Conservation (phyloP, 2,329 filamentous ascomycete genomes). For the Aureobasidium sp. region DNA sequence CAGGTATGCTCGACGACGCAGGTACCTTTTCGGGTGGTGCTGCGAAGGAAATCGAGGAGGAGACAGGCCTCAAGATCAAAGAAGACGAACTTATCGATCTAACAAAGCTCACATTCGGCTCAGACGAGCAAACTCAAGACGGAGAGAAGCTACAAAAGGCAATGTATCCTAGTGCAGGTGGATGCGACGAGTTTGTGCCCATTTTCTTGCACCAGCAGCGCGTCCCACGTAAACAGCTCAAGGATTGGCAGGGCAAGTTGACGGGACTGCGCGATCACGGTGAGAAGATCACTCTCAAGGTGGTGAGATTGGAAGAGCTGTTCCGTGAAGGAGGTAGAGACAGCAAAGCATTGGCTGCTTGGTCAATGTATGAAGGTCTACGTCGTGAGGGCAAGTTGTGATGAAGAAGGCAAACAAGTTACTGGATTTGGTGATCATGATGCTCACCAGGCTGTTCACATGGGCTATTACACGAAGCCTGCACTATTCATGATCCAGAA, state of each 20-base stretch:
- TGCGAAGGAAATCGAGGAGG: constrained; percentile 51
- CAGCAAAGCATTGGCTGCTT: constrained; percentile 49
- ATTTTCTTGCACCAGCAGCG: constrained; percentile 50
- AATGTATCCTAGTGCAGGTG: constrained; percentile 49
- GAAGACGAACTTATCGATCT: constrained; percentile 47
- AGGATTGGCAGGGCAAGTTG: constrained; percentile 45
- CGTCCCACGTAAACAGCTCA: constrained; percentile 41
- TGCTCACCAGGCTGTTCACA: background rate
- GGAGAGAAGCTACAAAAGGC: constrained; percentile 40
- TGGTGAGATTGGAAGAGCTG: constrained; percentile 44
- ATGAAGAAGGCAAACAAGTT: background rate
- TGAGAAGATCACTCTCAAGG: constrained; percentile 53
- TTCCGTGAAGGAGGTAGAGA: constrained; percentile 51
- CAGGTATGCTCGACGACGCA: constrained; percentile 53
- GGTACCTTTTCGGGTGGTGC: constrained; percentile 49
- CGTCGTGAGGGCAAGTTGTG: constrained; percentile 40
- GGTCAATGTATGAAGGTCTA: constrained; percentile 49
- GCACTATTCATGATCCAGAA: background rate
- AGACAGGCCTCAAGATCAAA: constrained; percentile 47
- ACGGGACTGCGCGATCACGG: constrained; percentile 49
- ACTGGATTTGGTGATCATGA: background rate
- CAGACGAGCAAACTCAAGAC: constrained; percentile 11
- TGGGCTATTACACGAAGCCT: background rate
- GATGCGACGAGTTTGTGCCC: constrained; percentile 53
- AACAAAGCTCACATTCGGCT: constrained; percentile 42